Percentiles rank a stretch among this genome's conserved stretches.
These are phyloP conservation scores for Plicaturopsis crispa DNA, from an alignment of 768 basidiomycete species.

Conservation along the genomic window DNA sequence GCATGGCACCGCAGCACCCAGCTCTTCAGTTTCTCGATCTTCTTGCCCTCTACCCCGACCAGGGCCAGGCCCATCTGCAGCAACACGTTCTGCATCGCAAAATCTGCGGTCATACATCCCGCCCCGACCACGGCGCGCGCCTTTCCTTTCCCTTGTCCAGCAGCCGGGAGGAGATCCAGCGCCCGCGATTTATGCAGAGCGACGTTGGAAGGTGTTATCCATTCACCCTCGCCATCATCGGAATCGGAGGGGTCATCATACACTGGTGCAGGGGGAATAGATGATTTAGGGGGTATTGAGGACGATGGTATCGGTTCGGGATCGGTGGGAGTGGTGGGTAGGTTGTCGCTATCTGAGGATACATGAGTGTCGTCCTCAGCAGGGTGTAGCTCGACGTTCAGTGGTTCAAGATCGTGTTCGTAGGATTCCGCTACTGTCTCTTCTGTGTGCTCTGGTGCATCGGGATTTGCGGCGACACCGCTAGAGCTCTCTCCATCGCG, in stretches of 20 bases:
- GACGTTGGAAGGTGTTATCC: slow-evolving; percentile 93
- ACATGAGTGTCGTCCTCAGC: slow-evolving; percentile 20
- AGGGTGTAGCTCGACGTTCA: slow-evolving; percentile 38
- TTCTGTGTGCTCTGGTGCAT: too few relatives aligned
- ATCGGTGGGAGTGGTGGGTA: slow-evolving; percentile 2
- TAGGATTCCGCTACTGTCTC: too few relatives aligned
- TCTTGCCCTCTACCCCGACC: slow-evolving; percentile 84
- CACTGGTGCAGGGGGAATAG: slow-evolving; percentile 26
- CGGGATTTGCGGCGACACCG: too few relatives aligned
- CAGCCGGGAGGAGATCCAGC: slow-evolving; percentile 67
- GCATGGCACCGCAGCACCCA: slow-evolving; percentile 98
- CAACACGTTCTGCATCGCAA: slow-evolving; percentile 97
- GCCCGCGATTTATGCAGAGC: slow-evolving; percentile 81
- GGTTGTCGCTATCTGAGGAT: too few relatives aligned
- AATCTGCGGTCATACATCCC: slow-evolving; percentile 98
- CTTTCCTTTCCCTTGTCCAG: slow-evolving; percentile 24
- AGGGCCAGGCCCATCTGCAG: slow-evolving; percentile 91
- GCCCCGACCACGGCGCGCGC: slow-evolving; percentile 39
- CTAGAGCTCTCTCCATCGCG: too few relatives aligned
- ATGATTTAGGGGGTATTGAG: slow-evolving; percentile 10
- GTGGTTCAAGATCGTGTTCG: slow-evolving; percentile 33
- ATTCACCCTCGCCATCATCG: slow-evolving; percentile 87
- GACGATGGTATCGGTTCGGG: slow-evolving; percentile 4
- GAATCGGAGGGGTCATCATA: slow-evolving; percentile 73
- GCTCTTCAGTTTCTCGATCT: slow-evolving; percentile 85